Conservation (phyloP, 108 stramenopile species). For the Nitzschia sp. region DNA sequence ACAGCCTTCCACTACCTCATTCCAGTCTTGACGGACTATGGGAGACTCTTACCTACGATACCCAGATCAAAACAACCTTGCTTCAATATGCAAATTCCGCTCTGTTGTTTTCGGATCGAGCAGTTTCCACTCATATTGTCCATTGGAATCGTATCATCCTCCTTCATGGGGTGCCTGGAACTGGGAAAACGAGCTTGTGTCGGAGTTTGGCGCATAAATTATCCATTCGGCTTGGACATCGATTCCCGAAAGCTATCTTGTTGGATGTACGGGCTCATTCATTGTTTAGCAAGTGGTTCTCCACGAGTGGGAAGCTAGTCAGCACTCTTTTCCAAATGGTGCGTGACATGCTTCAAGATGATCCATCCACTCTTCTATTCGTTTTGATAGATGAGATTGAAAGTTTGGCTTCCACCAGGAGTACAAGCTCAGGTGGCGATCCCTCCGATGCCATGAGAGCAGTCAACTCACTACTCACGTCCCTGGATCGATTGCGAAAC, state of each 20-base stretch:
- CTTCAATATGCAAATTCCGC: constrained; percentile 47
- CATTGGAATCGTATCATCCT: constrained; percentile 84
- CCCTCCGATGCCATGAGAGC: constrained; percentile 71
- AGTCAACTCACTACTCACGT: constrained; percentile 73
- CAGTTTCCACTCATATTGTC: constrained; percentile 48
- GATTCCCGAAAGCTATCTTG: constrained; percentile 54
- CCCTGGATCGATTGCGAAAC: constrained; percentile 65
- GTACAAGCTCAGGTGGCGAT: constrained; percentile 38
- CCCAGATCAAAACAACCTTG: constrained; percentile 28
- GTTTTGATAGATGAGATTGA: constrained; percentile 84
- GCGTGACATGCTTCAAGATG: constrained; percentile 74
- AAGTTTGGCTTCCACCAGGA: constrained; percentile 54
- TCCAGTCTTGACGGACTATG: constrained; percentile 39
- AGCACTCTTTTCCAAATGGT: constrained; percentile 71
- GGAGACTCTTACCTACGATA: constrained; percentile 47
- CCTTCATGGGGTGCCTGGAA: constrained; percentile 81
- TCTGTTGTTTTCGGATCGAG: constrained; percentile 41
- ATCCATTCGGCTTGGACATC: constrained; percentile 55
- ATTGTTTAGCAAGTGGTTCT: constrained; percentile 88
- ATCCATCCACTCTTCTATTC: constrained; percentile 59
- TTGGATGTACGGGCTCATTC: constrained; percentile 85
- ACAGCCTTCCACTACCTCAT: constrained; percentile 52
- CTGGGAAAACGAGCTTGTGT: constrained; percentile 77
- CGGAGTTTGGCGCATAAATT: constrained; percentile 79
- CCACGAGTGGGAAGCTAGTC: constrained; percentile 83